phyloP scores from a whole-genome alignment of 139 green algal genomes.

The Dunaliella primolecta region DNA sequence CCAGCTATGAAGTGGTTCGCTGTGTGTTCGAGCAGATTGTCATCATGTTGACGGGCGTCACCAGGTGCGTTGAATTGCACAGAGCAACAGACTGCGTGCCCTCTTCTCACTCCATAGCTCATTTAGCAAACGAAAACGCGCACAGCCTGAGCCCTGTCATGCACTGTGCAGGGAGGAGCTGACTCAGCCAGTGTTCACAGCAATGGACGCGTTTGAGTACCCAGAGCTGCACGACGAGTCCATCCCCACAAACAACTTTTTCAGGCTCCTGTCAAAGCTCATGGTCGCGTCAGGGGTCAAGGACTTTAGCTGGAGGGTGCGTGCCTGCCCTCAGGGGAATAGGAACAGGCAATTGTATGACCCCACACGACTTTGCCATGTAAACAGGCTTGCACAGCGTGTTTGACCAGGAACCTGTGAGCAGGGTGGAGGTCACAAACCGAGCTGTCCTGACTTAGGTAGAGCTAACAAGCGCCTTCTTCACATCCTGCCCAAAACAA shows the following conservation, averaged over 20 bases:
- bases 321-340: no score
- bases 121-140: background rate
- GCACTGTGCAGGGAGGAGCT: constrained; percentile 75
- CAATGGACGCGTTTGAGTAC: constrained; percentile 83
- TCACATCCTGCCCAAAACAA: no score
- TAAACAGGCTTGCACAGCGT: no score
- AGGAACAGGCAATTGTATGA: no score
- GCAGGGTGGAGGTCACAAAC: no score
- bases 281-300: constrained; percentile 70
- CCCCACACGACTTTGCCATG: no score
- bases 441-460: no score
- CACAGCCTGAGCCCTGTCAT: background rate
- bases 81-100: no score
- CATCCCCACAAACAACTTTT: constrained; percentile 77
- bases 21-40: constrained; percentile 77
- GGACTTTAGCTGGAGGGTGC: constrained; percentile 71
- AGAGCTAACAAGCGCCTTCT: no score
- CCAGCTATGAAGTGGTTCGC: constrained; percentile 71
- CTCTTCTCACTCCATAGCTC: background rate
- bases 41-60: constrained; percentile 68
- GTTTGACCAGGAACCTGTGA: no score
- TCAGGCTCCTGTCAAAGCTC: constrained; percentile 61
- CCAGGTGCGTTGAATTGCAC: constrained; percentile 44
- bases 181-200: constrained; percentile 80
- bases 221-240: constrained; percentile 93